These are phyloP conservation scores for Clausena lansium DNA, from an alignment of 345 rosid genomes.

Conservation along the genomic window DNA sequence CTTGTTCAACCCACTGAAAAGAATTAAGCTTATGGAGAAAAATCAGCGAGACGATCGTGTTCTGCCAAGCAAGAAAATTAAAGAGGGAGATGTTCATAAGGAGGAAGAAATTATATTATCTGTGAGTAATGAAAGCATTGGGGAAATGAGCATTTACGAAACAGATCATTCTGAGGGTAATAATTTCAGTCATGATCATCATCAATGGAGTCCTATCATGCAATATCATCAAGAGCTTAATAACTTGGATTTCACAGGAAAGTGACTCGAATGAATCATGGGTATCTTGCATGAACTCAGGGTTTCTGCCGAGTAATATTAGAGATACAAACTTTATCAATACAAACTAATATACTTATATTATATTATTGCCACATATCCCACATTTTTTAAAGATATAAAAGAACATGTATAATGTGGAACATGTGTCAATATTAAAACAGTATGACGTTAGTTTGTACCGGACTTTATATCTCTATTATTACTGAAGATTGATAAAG, in stretches of 20 bases:
- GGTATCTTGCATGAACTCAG: not conserved
- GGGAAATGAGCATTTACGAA: conserved; percentile 14
- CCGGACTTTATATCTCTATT: no score
- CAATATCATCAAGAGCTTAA: conserved; percentile 25
- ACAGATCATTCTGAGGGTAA: conserved; percentile 19
- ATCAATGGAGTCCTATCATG: conserved; percentile 22
- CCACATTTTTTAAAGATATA: no score
- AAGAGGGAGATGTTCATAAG: conserved; percentile 1
- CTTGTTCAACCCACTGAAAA: conserved; percentile 25
- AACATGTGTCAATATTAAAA: not conserved
- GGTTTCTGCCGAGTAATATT: not conserved
- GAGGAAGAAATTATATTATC: conserved; percentile 13
- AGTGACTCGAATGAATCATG: not conserved
- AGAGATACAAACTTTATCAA: no score
- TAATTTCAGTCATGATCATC: conserved; percentile 7
- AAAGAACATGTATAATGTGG: no score
- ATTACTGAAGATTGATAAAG: no score
- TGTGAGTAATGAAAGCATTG: conserved; percentile 4
- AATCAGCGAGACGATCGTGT: conserved; percentile 3
- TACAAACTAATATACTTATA: no score
- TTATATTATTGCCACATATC: no score
- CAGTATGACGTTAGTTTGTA: no score
- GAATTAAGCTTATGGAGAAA: conserved; percentile 18
- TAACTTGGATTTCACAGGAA: conserved; percentile 21
- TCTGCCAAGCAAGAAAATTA: conserved; percentile 22